Conservation (phyloP, 1,139 yeast genomes). For the Geotrichum cucujoidarum region DNA sequence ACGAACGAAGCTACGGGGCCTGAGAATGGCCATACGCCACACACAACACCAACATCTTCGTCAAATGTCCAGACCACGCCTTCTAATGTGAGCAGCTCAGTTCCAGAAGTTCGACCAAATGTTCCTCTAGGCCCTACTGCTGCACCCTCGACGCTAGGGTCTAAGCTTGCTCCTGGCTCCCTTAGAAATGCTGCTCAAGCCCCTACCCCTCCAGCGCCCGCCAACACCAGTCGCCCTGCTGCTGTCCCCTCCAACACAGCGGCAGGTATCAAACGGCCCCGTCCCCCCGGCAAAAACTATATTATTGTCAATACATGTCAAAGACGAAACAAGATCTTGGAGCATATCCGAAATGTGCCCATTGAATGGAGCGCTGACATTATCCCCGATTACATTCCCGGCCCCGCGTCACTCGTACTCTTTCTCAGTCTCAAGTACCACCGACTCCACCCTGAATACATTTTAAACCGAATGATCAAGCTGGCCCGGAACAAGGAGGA, state of each 20-base stretch:
- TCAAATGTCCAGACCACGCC: too few species aligned
- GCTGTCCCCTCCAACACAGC: slow-evolving; percentile 1
- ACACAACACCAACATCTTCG: too few species aligned
- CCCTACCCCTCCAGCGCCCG: neutral
- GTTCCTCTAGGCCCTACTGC: too few species aligned
- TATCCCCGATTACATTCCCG: slow-evolving; percentile 56
- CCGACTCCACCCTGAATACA: slow-evolving; percentile 81
- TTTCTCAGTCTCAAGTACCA: slow-evolving; percentile 76
- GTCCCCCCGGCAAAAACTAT: slow-evolving; percentile 26
- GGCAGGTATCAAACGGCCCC: slow-evolving; percentile 10
- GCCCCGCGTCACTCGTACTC: slow-evolving; percentile 61
- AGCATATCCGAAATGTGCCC: slow-evolving; percentile 45
- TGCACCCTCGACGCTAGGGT: too few species aligned
- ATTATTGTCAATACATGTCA: slow-evolving; percentile 51
- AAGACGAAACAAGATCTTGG: slow-evolving; percentile 56
- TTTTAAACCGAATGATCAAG: slow-evolving; percentile 63
- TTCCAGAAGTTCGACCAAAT: too few species aligned
- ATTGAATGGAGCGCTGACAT: slow-evolving; percentile 44
- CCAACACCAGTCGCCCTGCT: neutral
- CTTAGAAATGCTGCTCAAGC: slow-evolving; percentile 6
- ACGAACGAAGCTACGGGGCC: too few species aligned
- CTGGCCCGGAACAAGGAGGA: slow-evolving; percentile 32
- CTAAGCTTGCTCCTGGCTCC: slow-evolving; percentile 6
- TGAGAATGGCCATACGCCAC: too few species aligned
- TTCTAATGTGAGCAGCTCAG: too few species aligned